Evolutionary conservation across 1,139 yeast genomes (phyloP).

Genomic region (Tardiomyces blankii): DNA sequence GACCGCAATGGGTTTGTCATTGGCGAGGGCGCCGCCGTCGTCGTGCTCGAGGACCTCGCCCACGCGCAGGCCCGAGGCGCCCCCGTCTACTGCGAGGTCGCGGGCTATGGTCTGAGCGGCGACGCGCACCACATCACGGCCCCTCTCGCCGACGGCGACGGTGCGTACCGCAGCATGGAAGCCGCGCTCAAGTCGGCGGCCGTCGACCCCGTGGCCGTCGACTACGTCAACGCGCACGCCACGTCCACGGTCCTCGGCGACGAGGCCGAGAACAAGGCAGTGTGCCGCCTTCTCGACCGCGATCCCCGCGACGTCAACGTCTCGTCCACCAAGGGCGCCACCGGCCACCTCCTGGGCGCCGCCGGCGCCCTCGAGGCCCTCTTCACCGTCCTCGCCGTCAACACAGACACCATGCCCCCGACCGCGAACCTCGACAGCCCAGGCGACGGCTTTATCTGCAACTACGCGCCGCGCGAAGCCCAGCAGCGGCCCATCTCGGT

Average conservation of each 20-base stretch:
- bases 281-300: constrained; percentile 32
- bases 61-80: constrained; percentile 61
- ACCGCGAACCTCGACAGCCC: constrained; percentile 56
- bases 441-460: constrained; percentile 44
- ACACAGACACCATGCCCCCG: constrained; percentile 56
- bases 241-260: constrained; percentile 90
- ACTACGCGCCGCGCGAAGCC: constrained; percentile 47
- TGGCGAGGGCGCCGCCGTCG: constrained; percentile 84
- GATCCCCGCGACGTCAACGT: constrained; percentile 30
- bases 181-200: constrained; percentile 50
- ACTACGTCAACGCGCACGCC: constrained; percentile 91
- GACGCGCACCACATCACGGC: constrained; percentile 94
- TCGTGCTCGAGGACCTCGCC: constrained; percentile 64
- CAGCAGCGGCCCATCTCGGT: constrained; percentile 32
- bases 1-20: constrained; percentile 79
- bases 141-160: constrained; percentile 72
- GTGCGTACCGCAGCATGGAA: constrained; percentile 76
- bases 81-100: constrained; percentile 66
- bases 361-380: constrained; percentile 93
- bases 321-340: constrained; percentile 82
- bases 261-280: constrained; percentile 73
- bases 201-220: constrained; percentile 38
- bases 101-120: constrained; percentile 84
- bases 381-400: constrained; percentile 59
- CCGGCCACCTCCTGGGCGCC: constrained; percentile 92